Conservation (phyloP, 2,329 filamentous ascomycete genomes). For the Hypoxylon sp. region DNA sequence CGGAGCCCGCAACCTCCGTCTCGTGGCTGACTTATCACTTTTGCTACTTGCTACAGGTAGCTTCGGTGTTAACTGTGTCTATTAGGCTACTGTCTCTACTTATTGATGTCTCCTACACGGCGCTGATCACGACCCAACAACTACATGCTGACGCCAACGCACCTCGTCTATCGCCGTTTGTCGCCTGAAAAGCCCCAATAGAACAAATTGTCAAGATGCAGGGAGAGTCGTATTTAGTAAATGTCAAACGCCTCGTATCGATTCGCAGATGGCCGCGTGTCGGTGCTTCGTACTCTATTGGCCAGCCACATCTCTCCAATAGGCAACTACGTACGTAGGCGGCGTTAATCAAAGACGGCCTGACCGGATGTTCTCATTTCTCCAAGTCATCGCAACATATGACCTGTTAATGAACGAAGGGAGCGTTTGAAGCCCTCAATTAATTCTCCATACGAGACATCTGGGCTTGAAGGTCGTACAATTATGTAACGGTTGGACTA, state of each 20-base stretch:
- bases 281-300: slow-evolving; percentile 8
- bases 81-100: slow-evolving; percentile 1
- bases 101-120: not conserved
- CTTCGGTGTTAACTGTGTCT: not conserved
- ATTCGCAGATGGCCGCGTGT: slow-evolving; percentile 16
- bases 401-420: slow-evolving; percentile 18
- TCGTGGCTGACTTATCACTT: not conserved
- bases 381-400: slow-evolving; percentile 7
- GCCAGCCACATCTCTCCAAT: slow-evolving; percentile 20
- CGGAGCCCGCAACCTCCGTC: not conserved
- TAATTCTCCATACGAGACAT: slow-evolving; percentile 1
- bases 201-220: not conserved
- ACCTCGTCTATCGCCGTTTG: not conserved
- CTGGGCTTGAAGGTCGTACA: not conserved
- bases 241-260: slow-evolving; percentile 25
- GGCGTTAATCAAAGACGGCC: not conserved
- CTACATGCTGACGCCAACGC: slow-evolving; percentile 8
- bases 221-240: not conserved
- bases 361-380: slow-evolving; percentile 5
- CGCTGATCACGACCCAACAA: not conserved
- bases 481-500: slow-evolving; percentile 8
- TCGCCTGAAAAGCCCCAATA: not conserved
- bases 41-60: not conserved
- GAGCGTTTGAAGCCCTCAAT: not conserved
- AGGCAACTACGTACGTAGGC: not conserved